Percentiles rank a stretch among this genome's conserved stretches.
Conservation (phyloP, 1,284 basidiomycete species). For the Trametes pubescens region DNA sequence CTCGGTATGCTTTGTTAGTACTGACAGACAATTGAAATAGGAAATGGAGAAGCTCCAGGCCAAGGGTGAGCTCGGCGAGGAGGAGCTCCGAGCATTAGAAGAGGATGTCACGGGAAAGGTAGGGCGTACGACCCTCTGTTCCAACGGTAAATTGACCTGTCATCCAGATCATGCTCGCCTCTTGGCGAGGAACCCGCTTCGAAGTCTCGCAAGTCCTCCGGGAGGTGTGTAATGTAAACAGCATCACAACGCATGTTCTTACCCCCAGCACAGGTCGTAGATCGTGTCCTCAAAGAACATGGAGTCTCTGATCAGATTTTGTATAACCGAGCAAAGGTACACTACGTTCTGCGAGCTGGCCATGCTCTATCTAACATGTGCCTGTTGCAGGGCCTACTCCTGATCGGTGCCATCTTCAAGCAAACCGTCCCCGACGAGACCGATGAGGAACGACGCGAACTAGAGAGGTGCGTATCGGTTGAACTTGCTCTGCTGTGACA, state of each 20-base stretch:
- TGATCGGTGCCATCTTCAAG: slow-evolving; percentile 90
- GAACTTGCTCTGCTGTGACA: not conserved
- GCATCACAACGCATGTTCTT: not conserved
- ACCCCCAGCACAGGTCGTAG: slow-evolving; percentile 64
- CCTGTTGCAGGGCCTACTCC: slow-evolving; percentile 70
- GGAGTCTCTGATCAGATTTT: slow-evolving; percentile 75
- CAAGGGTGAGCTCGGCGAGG: slow-evolving; percentile 86
- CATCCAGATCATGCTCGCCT: slow-evolving; percentile 85
- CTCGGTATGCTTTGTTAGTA: not conserved
- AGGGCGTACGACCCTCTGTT: not conserved
- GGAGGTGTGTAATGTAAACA: slow-evolving; percentile 52
- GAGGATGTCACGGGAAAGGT: slow-evolving; percentile 95
- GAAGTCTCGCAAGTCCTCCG: slow-evolving; percentile 89
- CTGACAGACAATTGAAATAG: slow-evolving; percentile 55
- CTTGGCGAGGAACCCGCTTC: slow-evolving; percentile 94
- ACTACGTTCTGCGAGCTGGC: slow-evolving; percentile 17
- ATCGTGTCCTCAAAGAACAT: slow-evolving; percentile 83
- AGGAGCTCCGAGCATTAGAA: slow-evolving; percentile 87
- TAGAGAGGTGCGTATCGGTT: slow-evolving; percentile 72
- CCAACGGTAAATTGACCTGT: slow-evolving; percentile 1
- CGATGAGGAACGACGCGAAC: slow-evolving; percentile 90
- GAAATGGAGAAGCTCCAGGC: slow-evolving; percentile 94
- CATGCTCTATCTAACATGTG: not conserved
- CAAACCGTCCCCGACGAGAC: slow-evolving; percentile 84
- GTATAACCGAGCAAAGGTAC: slow-evolving; percentile 83